Evolutionary conservation across 495 filamentous ascomycete species (phyloP), one percentile per base, ranked within the genome.

Genomic region (Penicillium robsamsonii): DNA sequence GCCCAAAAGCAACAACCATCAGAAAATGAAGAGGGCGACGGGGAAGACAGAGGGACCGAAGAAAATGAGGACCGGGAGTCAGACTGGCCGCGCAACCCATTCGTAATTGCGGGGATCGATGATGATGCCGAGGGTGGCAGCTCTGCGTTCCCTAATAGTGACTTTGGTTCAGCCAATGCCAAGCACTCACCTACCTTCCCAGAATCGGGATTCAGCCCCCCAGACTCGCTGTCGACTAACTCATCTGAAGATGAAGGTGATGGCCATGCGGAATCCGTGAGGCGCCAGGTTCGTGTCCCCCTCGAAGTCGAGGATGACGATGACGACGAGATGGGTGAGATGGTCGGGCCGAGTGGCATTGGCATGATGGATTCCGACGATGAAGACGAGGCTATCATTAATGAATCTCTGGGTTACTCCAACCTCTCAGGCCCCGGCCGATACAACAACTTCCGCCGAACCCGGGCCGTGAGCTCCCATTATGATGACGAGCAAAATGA

Each of bases 1-100:
- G 80, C 88, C 62, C 89, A 91, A 58, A 87, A 87, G 60, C 85
- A 87, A 58, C 85, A 54, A 46, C 37, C 52, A 27, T 37, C 51
- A 10, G 52, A 54, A 35, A 45, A 43, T 29, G 10, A 4, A 45
- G 50, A 53, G 85, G 62, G 78, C 79, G 10, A 67, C 70, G 11
- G 72, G 72, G 44, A 68, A 64, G 47, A 55, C 64, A 51, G 67
- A 47, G 41, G 17, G 22, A 40, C 33, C 18, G 48, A 46, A 25
- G 30, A 50, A 30, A 55, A 51, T 15, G 66, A 65, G 5, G 62
- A 51, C 40, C 49, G 53, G 38, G 70, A 71, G 18, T 65, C 69
- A 4, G 63, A 67, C 15, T 79, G 73, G 74, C 65, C 71, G 8
- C 66, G 56, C 43, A 77, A 78, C 56, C 74, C 74, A 3, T 78